phyloP scores from a whole-genome alignment of 1,284 basidiomycete genomes.

The Agaricales sp. region DNA sequence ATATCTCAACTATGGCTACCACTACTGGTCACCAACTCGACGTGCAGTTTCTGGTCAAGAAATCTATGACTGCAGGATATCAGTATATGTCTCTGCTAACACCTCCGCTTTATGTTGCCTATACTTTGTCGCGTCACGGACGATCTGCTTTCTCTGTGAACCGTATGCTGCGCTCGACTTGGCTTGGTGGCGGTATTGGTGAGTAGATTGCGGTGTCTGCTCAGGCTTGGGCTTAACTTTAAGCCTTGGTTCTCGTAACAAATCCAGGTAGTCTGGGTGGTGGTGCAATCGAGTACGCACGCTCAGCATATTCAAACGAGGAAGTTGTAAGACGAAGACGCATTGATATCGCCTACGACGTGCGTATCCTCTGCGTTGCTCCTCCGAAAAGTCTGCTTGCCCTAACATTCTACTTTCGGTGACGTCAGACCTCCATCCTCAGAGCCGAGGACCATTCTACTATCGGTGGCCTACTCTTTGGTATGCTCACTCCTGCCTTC shows the following conservation, averaged over 20 bases:
- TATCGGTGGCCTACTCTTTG: conserved; percentile 53
- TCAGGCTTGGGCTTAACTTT: not conserved
- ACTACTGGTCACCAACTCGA: not conserved
- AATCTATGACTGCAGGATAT: conserved; percentile 55
- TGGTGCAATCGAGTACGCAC: conserved; percentile 33
- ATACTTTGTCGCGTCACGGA: conserved; percentile 42
- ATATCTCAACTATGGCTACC: not conserved
- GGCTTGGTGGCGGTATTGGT: conserved; percentile 56
- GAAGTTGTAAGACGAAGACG: conserved; percentile 29
- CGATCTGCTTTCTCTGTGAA: conserved; percentile 44
- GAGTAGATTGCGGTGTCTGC: conserved; percentile 2
- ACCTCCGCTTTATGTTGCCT: conserved; percentile 46
- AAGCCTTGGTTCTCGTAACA: conserved; percentile 9
- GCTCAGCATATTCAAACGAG: conserved; percentile 29
- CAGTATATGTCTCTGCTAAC: conserved; percentile 49
- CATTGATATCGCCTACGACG: conserved; percentile 42
- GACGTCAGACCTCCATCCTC: conserved; percentile 38
- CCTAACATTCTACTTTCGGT: conserved; percentile 5
- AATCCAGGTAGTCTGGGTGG: conserved; percentile 19
- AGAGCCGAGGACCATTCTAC: conserved; percentile 60
- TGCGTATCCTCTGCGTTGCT: conserved; percentile 22
- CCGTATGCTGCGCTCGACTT: conserved; percentile 54
- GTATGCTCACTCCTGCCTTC: conserved; percentile 51
- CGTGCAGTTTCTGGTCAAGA: conserved; percentile 43
- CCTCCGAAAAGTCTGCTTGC: conserved; percentile 1